phyloP scores from a whole-genome alignment of 179 eudicot genomes.

The Drosera spatulata region DNA sequence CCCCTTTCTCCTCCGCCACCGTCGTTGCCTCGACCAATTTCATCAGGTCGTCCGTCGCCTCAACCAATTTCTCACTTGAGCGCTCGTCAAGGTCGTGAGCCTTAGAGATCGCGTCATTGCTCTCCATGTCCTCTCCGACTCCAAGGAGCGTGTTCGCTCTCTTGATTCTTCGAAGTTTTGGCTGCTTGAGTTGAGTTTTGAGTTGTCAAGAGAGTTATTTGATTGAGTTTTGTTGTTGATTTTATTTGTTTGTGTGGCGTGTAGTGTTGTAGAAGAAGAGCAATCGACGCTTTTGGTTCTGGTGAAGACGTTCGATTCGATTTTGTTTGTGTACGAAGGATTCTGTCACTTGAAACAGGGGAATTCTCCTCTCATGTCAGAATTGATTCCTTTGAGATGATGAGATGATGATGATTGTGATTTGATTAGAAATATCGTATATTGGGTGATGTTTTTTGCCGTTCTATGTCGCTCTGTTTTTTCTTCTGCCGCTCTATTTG shows the following conservation, averaged over 20 bases:
- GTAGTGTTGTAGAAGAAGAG: constrained; percentile 16
- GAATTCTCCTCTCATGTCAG: background rate
- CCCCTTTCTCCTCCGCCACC: too few species aligned
- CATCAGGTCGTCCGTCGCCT: too few species aligned
- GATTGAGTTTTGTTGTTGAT: background rate
- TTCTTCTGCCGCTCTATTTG: too few species aligned
- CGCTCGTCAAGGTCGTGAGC: constrained; percentile 29
- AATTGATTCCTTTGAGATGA: too few species aligned
- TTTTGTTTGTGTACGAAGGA: constrained; percentile 42
- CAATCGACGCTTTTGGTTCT: constrained; percentile 28
- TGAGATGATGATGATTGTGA: too few species aligned
- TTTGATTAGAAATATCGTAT: background rate
- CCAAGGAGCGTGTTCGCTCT: constrained; percentile 11
- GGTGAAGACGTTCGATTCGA: constrained; percentile 38
- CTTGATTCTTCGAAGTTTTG: background rate
- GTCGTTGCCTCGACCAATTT: too few species aligned
- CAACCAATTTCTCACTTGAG: constrained; percentile 41
- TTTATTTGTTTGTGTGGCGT: background rate
- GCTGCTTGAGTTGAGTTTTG: background rate
- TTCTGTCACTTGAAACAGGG: constrained; percentile 46
- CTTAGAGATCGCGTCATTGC: constrained; percentile 43
- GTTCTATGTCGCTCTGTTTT: too few species aligned
- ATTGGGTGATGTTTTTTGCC: too few species aligned
- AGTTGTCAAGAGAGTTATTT: background rate
- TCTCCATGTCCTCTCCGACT: constrained; percentile 30